Evolutionary conservation across 164 flowering plant species (phyloP).

Genomic region (Sedum album): DNA sequence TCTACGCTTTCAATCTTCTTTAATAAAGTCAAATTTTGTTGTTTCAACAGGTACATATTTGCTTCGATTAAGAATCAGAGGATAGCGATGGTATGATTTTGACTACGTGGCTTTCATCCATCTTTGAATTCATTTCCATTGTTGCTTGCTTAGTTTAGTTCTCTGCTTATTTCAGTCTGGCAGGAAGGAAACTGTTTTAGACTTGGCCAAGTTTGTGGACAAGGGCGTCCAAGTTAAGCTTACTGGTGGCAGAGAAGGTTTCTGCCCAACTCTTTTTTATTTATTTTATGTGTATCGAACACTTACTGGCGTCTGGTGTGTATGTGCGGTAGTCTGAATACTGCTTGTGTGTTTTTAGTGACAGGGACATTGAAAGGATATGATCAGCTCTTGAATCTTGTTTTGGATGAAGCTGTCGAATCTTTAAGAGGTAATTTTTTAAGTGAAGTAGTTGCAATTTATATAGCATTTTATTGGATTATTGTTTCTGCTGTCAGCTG

Average conservation of each 20-base stretch:
- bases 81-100: neutral
- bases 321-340: neutral
- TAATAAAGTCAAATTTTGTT: too few relatives aligned
- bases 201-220: conserved; percentile 48
- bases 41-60: neutral
- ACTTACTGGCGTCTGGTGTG: too few relatives aligned
- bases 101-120: neutral
- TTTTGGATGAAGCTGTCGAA: conserved; percentile 70
- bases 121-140: neutral
- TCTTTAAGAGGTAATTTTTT: neutral
- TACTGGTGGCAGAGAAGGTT: conserved; percentile 74
- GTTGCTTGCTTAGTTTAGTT: neutral
- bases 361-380: conserved; percentile 92
- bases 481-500: too few relatives aligned
- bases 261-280: neutral
- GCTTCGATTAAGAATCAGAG: neutral
- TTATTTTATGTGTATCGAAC: neutral
- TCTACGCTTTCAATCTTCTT: too few relatives aligned
- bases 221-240: conserved; percentile 67
- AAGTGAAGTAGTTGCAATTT: too few relatives aligned
- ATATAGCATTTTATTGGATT: too few relatives aligned
- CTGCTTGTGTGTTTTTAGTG: conserved; percentile 26
- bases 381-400: conserved; percentile 90
- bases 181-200: conserved; percentile 52
- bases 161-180: conserved; percentile 25